Base-by-base conservation (phyloP, 176 grass and related monocot species). In the Oryza rufipogon region DNA sequence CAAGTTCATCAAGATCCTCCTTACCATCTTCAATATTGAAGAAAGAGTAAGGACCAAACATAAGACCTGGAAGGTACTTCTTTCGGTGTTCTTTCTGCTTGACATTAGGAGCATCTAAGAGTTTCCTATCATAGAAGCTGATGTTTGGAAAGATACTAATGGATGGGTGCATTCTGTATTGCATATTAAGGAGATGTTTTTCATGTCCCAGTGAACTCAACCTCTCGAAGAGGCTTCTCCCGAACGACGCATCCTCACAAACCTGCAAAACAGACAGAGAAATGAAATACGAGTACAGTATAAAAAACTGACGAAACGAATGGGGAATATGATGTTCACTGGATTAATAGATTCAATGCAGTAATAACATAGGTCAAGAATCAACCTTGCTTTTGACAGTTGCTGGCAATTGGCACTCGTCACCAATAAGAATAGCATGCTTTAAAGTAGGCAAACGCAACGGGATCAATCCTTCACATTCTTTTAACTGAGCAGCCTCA, bases 161-260 rank as follows among this genome's bases (percentile, higher is more conserved):
- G 13, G 54, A 88, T 34, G 94, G 94, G 68, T 97, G 94, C 94
- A 97, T 97, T 75, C 94, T 88, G 71, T 94, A 97, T 71, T 97
- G 94, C 87, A 91, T 73, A 76, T 90, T 92, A 23, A 97, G 82
- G 69, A 94, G 67, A 84, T 94, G 76, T 19, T 92, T 94, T 87
- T 88, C 68, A 7, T 94, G 89, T 41, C 89, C 91, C 41, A 92
- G 68, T 87, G 89, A 92, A 92, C 87, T 97, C 79, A 97, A 67
- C 64, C 94, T 97, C 67, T 88, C 85, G 14, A 94, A 97, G 52
- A 92, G 80, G 69, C 91, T 97, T 75, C 94, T 94, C 34, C 91
- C 87, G 56, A 94, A 94, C 73, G 80, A 81, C 25, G 91, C 91
- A 84, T 88, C 81, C 14, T 85, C 15, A 23, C 87, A 88, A 72